These are phyloP conservation scores for Suillus occidentalis DNA, from an alignment of 768 basidiomycete species.

Conservation along the genomic window DNA sequence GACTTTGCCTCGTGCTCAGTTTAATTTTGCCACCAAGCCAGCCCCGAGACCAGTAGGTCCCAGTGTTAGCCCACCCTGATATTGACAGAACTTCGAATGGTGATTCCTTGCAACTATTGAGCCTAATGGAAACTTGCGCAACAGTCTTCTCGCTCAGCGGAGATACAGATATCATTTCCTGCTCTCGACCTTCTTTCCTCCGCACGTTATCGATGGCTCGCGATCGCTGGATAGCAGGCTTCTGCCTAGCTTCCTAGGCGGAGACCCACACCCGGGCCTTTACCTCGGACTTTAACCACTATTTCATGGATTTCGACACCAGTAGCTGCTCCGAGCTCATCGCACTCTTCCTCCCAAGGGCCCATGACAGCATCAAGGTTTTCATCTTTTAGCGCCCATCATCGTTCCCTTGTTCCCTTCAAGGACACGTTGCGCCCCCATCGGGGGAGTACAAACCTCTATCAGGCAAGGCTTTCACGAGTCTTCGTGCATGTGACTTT, in stretches of 20 bases:
- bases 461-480: neutral
- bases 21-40: neutral
- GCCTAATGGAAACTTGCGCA: neutral
- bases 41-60: neutral
- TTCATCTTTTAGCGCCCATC: neutral
- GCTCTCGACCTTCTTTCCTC: neutral
- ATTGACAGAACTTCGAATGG: neutral
- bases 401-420: neutral
- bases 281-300: neutral
- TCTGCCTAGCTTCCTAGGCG: neutral
- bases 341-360: neutral
- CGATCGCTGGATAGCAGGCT: neutral
- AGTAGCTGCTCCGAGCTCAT: neutral
- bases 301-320: neutral
- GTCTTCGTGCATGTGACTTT: neutral
- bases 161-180: neutral
- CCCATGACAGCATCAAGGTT: neutral
- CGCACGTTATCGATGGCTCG: slow-evolving; percentile 1
- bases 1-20: slow-evolving; percentile 3
- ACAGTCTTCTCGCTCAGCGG: neutral
- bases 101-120: neutral
- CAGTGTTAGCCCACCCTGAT: neutral
- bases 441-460: neutral
- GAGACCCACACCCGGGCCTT: neutral
- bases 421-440: neutral